Base-by-base conservation (phyloP, 495 filamentous ascomycete species). In the Aspergillus baeticus region DNA sequence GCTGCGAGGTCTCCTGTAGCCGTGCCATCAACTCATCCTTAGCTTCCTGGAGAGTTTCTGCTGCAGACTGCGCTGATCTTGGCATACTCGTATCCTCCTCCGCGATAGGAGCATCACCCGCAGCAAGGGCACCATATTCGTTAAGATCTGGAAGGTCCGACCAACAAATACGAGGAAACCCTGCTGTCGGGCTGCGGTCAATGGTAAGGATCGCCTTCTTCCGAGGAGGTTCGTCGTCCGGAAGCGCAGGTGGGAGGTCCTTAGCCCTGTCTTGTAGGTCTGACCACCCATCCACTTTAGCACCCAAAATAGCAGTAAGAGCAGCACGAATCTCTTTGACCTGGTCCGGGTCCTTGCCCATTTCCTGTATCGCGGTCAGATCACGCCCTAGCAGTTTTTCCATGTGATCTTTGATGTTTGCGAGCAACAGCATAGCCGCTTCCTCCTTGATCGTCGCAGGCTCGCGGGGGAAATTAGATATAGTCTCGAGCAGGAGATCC, bases 21-120 rank as follows among this genome's bases (percentile, higher is more conserved):
- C 81, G 73, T 38, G 77, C 76, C 79, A 83, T 81, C 37, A 87
- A 59, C 72, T 88, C 73, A 67, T 83, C 76, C 55, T 84, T 84
- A 11, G 81, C 80, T 49, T 76, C 74, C 59, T 81, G 77, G 31
- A 84, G 65, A 3, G 76, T 81, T 37, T 77, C 72, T 13, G 78
- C 79, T 10, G 80, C 81, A 10, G 79, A 81, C 42, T 80, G 73
- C n/a, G 78, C 71, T 22, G 77, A 78, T n/a, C 78, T 76, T 6
- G 78, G 72, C 68, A 79, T 77, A 56, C 67, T 73, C 5, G 71
- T 80, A 56, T 83, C 80, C 35, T 81, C 77, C 2, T 76, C 72
- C 17, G 68, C 73, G 2, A 78, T 67, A 10, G 64, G 60, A 5
- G 71, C 68, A 60, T 77, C 74, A 4, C 70, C 63, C 2, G 66